phyloP scores from a whole-genome alignment of 2,329 filamentous ascomycete species.

The Dactylella cylindrospora region DNA sequence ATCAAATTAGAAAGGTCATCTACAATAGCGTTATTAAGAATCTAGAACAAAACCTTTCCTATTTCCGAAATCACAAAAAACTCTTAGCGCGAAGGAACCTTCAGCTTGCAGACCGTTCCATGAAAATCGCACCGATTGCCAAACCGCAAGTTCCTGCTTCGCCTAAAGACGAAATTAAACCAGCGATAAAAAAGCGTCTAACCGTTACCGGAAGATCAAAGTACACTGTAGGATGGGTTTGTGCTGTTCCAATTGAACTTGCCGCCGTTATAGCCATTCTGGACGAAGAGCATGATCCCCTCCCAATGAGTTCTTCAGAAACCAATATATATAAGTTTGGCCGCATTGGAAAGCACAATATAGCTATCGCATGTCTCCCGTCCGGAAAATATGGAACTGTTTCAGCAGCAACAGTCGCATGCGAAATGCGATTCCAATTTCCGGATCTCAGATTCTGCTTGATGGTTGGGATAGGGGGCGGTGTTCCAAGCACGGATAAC shows the following conservation, averaged over 20 bases:
- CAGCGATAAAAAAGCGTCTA: not conserved
- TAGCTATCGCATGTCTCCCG: constrained; percentile 47
- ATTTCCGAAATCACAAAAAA: constrained; percentile 8
- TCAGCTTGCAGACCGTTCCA: constrained; percentile 9
- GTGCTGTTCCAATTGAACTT: constrained; percentile 50
- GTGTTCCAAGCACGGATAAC: not conserved
- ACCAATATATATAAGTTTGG: constrained; percentile 48
- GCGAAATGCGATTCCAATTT: constrained; percentile 40
- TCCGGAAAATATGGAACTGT: constrained; percentile 35
- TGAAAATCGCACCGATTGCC: not conserved
- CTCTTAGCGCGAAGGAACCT: constrained; percentile 10
- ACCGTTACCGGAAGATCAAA: too few relatives aligned
- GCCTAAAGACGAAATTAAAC: not conserved
- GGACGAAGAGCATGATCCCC: constrained; percentile 48
- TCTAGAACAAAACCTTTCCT: constrained; percentile 7
- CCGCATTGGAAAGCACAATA: constrained; percentile 20
- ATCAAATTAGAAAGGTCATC: constrained; percentile 5
- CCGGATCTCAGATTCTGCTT: constrained; percentile 9
- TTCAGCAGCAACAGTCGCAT: constrained; percentile 44
- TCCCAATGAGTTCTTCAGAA: constrained; percentile 32
- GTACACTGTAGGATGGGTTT: constrained; percentile 52
- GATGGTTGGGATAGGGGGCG: constrained; percentile 22
- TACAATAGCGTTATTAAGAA: constrained; percentile 9
- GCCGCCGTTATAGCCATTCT: constrained; percentile 50
- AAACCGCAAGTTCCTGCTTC: not conserved